A percentile compares a stretch with the other conserved stretches of the same genome.
Conservation (phyloP, 139 green algal species). For the Eudorina sp. region DNA sequence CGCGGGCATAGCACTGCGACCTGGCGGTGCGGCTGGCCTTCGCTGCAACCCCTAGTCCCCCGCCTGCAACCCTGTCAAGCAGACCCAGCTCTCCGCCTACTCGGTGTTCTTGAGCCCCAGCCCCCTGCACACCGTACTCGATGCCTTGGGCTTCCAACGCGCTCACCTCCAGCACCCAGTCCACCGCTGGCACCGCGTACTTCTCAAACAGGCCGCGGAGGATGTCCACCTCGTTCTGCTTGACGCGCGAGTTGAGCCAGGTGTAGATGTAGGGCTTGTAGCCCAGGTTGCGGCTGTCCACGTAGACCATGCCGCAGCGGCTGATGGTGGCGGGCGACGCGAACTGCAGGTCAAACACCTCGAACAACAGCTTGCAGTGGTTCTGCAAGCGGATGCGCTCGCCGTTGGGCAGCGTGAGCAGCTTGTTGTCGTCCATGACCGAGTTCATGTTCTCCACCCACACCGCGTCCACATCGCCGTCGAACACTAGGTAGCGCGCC, state of each 20-base stretch:
- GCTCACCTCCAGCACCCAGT: constrained; percentile 77
- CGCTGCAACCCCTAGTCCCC: no score
- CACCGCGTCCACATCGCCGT: constrained; percentile 89
- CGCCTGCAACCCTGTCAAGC: no score
- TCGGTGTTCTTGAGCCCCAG: no score
- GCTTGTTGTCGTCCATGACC: constrained; percentile 93
- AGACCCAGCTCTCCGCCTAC: no score
- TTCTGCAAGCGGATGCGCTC: constrained; percentile 88
- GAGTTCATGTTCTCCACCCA: constrained; percentile 95
- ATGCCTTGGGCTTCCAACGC: background rate
- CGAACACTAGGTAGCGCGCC: constrained; percentile 83
- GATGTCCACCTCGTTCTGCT: constrained; percentile 63
- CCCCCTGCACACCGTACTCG: background rate
- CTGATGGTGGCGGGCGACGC: constrained; percentile 82
- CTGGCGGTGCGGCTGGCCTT: no score
- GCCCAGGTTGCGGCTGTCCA: constrained; percentile 90
- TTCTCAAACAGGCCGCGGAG: constrained; percentile 84
- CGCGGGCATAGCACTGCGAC: no score
- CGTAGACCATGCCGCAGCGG: constrained; percentile 93
- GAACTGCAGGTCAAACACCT: constrained; percentile 74
- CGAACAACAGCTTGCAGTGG: constrained; percentile 88
- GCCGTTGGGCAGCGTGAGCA: constrained; percentile 89
- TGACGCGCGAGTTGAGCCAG: constrained; percentile 74
- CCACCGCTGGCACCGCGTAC: constrained; percentile 76
- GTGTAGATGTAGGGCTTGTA: constrained; percentile 83